Evolutionary conservation across 169 alveolate species (phyloP), one percentile per base, ranked within the genome.

Genomic region (Perkinsus marinus): DNA sequence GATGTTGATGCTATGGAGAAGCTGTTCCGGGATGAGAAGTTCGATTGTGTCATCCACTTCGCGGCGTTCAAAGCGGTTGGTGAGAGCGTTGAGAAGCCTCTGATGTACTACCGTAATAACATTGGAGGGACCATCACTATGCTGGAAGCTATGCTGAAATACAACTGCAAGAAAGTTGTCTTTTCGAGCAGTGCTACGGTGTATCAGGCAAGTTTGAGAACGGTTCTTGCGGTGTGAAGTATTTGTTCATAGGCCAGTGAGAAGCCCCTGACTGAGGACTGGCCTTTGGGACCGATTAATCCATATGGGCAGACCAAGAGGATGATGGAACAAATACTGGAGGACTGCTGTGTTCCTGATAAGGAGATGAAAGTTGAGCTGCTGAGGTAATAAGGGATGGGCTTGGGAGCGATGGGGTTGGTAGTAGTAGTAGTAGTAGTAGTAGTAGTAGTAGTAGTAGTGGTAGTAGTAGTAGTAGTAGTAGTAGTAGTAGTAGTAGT

Each of bases 11-110:
- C 68, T 39, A 57, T 96, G 39, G 95, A 93, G 69, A 68, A 93
- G 93, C 94, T 96, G 34, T 97, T 97, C 91, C 22, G 36, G 7
- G 22, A 13, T 57, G 93, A 94, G 68, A 30, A 68, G 34, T 92
- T 94, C 30, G 94, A 93, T 34, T 95, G 96, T 30, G 98, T 97
- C 39, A 96, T 98, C 89, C 99, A 97, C 93, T 97, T 97, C 93
- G 98, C 99, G 37, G 99, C 97, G 13, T 93, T 94, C 90, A 98
- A 97, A 92, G 98, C 99, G 0, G 98, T 97, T 7, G 98, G 98
- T 26, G 98, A 97, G 93, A 95, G 98, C n/a, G 97, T 97, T 30
- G 94, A 94, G 91, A 93, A 96, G 69, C 99, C 99, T 3, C 92
- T 98, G 68, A 93, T 90, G 93, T 98, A 98, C 94, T 98, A 97